phyloP scores from a whole-genome alignment of 169 alveolate species.

The Plasmodium yoelii region DNA sequence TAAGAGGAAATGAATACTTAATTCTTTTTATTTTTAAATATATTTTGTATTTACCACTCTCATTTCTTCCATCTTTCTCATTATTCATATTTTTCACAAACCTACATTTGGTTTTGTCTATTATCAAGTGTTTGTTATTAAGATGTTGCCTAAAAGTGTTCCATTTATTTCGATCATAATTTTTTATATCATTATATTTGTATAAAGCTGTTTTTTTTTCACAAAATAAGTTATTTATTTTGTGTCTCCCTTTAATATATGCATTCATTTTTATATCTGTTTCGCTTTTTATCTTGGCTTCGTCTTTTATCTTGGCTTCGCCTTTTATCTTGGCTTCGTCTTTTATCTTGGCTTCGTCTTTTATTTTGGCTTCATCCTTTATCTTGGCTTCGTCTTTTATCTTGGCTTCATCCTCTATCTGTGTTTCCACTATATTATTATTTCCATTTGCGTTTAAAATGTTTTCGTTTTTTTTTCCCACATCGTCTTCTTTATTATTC shows the following conservation, averaged over 20 bases:
- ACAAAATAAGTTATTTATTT: neutral
- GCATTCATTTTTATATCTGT: neutral
- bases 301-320: no score
- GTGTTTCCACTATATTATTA: no score
- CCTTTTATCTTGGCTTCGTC: no score
- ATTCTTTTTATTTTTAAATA: constrained; percentile 42
- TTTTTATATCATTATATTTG: neutral
- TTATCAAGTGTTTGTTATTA: neutral
- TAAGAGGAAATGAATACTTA: constrained; percentile 12
- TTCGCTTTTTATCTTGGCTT: no score
- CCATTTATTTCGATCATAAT: neutral
- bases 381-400: no score
- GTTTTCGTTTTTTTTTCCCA: no score
- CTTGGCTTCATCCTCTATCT: no score
- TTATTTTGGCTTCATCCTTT: no score
- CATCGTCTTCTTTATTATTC: no score
- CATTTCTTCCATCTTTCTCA: neutral
- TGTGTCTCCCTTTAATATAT: neutral
- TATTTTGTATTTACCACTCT: constrained; percentile 18
- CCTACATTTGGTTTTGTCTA: neutral
- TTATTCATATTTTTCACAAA: no score
- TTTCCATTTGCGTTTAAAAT: no score
- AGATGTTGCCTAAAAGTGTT: neutral
- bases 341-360: no score
- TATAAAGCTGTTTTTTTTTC: constrained; percentile 1